A percentile compares a stretch with the other conserved stretches of the same genome.
These are phyloP conservation scores for Raffaelea arxii DNA, from an alignment of 2,329 filamentous ascomycete genomes.

Conservation along the genomic window DNA sequence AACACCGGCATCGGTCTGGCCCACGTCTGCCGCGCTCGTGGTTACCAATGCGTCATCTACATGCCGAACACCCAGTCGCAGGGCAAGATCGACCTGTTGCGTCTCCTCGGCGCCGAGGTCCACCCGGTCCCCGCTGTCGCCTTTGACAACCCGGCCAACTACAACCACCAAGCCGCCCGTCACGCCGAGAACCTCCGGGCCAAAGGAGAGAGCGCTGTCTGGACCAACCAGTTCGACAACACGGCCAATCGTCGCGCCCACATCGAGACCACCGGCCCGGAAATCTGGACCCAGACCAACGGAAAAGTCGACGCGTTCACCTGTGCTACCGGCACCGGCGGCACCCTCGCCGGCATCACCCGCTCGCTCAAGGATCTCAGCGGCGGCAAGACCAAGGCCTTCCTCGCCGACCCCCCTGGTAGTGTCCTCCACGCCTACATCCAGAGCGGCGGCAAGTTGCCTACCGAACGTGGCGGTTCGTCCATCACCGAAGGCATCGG, in stretches of 20 bases:
- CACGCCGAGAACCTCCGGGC: slow-evolving; percentile 80
- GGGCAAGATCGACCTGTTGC: slow-evolving; percentile 90
- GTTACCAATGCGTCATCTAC: slow-evolving; percentile 96
- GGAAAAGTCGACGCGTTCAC: slow-evolving; percentile 90
- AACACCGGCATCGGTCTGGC: slow-evolving; percentile 98
- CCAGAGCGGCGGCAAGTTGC: slow-evolving; percentile 69
- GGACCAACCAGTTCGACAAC: slow-evolving; percentile 99
- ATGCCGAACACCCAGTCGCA: slow-evolving; percentile 99
- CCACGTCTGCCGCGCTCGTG: slow-evolving; percentile 85
- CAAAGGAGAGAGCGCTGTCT: slow-evolving; percentile 89
- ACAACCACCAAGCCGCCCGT: slow-evolving; percentile 89
- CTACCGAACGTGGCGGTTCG: slow-evolving; percentile 69
- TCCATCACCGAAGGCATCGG: slow-evolving; percentile 98
- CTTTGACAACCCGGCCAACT: slow-evolving; percentile 91
- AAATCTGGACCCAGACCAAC: slow-evolving; percentile 88
- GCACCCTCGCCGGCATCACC: slow-evolving; percentile 82
- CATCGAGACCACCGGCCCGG: slow-evolving; percentile 91
- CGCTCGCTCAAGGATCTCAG: slow-evolving; percentile 79
- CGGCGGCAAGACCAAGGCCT: slow-evolving; percentile 70
- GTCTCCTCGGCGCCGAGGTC: slow-evolving; percentile 87
- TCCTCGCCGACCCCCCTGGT: slow-evolving; percentile 88
- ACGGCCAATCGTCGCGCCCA: slow-evolving; percentile 87
- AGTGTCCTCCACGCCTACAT: slow-evolving; percentile 92
- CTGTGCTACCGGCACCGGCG: slow-evolving; percentile 86
- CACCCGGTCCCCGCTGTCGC: slow-evolving; percentile 92